These are phyloP conservation scores for Hymenoscyphus fraxineus DNA, from an alignment of 2,329 filamentous ascomycete genomes.

Conservation along the genomic window DNA sequence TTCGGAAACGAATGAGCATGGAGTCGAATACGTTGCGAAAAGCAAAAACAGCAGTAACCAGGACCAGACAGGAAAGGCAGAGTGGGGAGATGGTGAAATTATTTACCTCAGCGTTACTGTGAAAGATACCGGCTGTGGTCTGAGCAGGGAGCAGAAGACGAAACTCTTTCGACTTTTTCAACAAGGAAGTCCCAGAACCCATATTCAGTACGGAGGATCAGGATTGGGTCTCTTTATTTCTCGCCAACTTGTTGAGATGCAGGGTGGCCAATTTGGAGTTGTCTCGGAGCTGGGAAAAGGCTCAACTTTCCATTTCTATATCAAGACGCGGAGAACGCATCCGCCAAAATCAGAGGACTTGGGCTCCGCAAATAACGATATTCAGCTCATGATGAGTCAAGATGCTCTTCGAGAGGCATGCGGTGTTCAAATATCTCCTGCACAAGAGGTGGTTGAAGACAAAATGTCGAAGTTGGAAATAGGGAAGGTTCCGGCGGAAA, in stretches of 20 bases:
- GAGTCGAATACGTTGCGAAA: conserved; percentile 4
- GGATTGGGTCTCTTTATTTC: conserved; percentile 77
- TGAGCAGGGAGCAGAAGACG: conserved; percentile 66
- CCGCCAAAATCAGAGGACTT: conserved; percentile 33
- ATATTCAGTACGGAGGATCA: conserved; percentile 74
- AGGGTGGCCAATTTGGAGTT: conserved; percentile 75
- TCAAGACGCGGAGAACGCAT: conserved; percentile 44
- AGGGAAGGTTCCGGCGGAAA: not conserved
- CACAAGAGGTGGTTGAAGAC: conserved; percentile 7
- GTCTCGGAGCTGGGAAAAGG: conserved; percentile 62
- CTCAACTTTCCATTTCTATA: conserved; percentile 69
- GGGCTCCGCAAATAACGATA: conserved; percentile 18
- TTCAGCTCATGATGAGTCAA: conserved; percentile 17
- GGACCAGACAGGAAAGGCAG: conserved; percentile 1
- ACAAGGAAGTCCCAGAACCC: conserved; percentile 70
- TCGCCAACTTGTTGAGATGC: conserved; percentile 69
- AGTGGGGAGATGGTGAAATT: conserved; percentile 7
- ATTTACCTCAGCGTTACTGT: conserved; percentile 70
- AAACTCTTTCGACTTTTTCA: conserved; percentile 75
- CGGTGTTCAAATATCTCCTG: conserved; percentile 12
- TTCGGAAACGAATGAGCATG: not conserved
- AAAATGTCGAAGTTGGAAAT: conserved; percentile 8
- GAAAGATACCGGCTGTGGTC: conserved; percentile 70
- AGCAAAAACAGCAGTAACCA: not conserved
- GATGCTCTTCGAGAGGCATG: conserved; percentile 19